These are phyloP conservation scores for Camillea tinctor DNA, from an alignment of 2,329 filamentous ascomycete species.

Conservation along the genomic window DNA sequence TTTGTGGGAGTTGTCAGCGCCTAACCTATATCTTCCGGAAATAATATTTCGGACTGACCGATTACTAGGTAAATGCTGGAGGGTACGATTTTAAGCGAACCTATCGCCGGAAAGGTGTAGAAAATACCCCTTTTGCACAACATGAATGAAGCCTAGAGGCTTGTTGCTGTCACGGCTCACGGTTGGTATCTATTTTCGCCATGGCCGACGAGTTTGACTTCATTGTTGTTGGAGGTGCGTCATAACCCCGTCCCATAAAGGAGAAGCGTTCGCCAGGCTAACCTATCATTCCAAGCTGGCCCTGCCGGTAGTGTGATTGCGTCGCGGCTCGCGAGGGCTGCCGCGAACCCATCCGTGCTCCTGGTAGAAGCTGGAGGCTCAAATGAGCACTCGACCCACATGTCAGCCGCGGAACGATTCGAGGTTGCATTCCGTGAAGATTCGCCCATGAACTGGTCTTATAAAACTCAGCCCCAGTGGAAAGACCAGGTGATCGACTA, in stretches of 20 bases:
- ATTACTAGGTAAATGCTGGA: too few relatives aligned
- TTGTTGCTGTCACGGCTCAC: neutral
- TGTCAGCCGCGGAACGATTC: constrained; percentile 42
- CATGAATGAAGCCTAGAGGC: neutral
- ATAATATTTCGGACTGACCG: neutral
- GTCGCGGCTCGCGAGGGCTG: constrained; percentile 41
- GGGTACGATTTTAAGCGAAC: too few relatives aligned
- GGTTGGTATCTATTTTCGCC: too few relatives aligned
- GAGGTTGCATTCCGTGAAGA: constrained; percentile 40
- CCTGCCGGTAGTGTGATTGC: constrained; percentile 53
- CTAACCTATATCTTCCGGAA: neutral
- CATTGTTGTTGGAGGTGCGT: constrained; percentile 18
- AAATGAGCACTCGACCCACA: constrained; percentile 36
- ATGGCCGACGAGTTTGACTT: constrained; percentile 14
- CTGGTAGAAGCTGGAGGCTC: constrained; percentile 50
- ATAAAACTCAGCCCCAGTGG: constrained; percentile 38
- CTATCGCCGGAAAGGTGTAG: too few relatives aligned
- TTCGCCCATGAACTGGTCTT: constrained; percentile 43
- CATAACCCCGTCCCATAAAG: neutral
- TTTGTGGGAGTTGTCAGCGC: neutral
- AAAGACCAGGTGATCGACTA: constrained; percentile 38
- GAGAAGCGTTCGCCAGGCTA: neutral
- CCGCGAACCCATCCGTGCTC: constrained; percentile 43
- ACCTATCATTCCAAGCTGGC: constrained; percentile 39
- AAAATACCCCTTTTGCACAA: too few relatives aligned